Percentiles rank a stretch among this genome's conserved stretches.
Conservation (phyloP, 1,139 yeast genomes). For the Candida sanyaensis region DNA sequence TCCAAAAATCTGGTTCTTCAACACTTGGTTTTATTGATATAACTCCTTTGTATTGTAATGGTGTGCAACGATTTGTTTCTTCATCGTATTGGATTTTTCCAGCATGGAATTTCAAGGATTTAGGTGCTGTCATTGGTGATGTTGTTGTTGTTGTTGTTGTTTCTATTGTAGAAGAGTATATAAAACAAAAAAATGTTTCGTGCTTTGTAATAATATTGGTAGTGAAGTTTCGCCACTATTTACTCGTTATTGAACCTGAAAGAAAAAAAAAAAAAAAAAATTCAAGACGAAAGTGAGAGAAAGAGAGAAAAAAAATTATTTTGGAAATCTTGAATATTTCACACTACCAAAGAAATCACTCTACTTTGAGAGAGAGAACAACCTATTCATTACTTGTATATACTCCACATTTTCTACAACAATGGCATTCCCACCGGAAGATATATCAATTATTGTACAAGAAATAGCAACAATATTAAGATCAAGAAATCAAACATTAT, state of each 20-base stretch:
- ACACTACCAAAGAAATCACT: constrained; percentile 1
- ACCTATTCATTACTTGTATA: neutral
- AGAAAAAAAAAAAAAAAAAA: too few relatives aligned
- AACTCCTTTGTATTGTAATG: constrained; percentile 75
- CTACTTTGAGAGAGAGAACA: neutral
- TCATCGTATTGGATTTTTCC: constrained; percentile 81
- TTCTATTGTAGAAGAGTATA: too few relatives aligned
- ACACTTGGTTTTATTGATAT: constrained; percentile 61
- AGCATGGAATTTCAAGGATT: constrained; percentile 65
- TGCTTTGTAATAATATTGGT: too few relatives aligned
- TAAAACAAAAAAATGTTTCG: too few relatives aligned
- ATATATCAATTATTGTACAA: constrained; percentile 49
- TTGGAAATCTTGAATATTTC: neutral
- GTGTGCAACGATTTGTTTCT: constrained; percentile 69
- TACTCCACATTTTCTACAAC: neutral
- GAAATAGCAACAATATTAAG: constrained; percentile 60
- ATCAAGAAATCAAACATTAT: constrained; percentile 59
- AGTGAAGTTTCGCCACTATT: constrained; percentile 1
- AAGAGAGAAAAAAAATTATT: neutral
- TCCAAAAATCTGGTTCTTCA: constrained; percentile 54
- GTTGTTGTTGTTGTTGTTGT: too few relatives aligned
- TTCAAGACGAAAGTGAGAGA: too few relatives aligned
- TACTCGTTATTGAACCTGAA: neutral
- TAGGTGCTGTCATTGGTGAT: constrained; percentile 13
- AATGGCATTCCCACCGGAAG: constrained; percentile 64